A percentile compares a stretch with the other conserved stretches of the same genome.
phyloP scores from a whole-genome alignment of 192 early-diverging fungal genomes.

The Mortierella antarctica region DNA sequence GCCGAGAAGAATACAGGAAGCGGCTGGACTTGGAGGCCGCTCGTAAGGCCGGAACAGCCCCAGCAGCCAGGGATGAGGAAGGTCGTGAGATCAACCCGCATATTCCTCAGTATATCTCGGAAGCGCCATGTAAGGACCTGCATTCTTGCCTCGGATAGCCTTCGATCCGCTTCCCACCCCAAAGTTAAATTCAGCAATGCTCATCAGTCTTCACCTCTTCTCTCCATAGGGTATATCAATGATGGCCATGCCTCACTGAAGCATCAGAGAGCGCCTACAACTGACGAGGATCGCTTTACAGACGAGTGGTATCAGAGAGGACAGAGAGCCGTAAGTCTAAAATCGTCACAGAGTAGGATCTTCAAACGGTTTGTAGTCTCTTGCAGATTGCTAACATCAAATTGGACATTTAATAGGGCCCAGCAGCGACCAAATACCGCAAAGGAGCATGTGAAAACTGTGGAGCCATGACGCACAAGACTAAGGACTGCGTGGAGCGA shows the following conservation, averaged over 20 bases:
- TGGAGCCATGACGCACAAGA: slow-evolving; percentile 95
- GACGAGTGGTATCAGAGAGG: slow-evolving; percentile 88
- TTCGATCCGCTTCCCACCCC: background rate
- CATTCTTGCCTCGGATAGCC: background rate
- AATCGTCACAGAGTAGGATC: background rate
- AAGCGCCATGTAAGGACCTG: slow-evolving; percentile 83
- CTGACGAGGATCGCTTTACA: slow-evolving; percentile 44
- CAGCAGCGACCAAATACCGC: slow-evolving; percentile 90
- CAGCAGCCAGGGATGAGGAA: slow-evolving; percentile 85
- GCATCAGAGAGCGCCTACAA: slow-evolving; percentile 76
- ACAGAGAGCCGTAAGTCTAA: slow-evolving; percentile 62
- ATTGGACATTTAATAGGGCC: slow-evolving; percentile 55
- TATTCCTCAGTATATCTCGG: slow-evolving; percentile 95
- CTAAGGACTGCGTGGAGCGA: slow-evolving; percentile 93
- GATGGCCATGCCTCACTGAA: slow-evolving; percentile 85
- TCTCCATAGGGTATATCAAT: slow-evolving; percentile 74
- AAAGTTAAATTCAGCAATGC: background rate
- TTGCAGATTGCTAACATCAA: slow-evolving; percentile 8
- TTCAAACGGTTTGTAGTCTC: background rate
- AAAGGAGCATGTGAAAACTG: slow-evolving; percentile 99
- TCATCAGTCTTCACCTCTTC: background rate
- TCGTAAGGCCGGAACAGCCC: slow-evolving; percentile 92
- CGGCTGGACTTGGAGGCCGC: slow-evolving; percentile 97
- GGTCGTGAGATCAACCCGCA: slow-evolving; percentile 98
- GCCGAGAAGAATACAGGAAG: slow-evolving; percentile 92